Conservation (phyloP, 2,329 filamentous ascomycete genomes). For the Pseudocercospora pini-densiflorae region DNA sequence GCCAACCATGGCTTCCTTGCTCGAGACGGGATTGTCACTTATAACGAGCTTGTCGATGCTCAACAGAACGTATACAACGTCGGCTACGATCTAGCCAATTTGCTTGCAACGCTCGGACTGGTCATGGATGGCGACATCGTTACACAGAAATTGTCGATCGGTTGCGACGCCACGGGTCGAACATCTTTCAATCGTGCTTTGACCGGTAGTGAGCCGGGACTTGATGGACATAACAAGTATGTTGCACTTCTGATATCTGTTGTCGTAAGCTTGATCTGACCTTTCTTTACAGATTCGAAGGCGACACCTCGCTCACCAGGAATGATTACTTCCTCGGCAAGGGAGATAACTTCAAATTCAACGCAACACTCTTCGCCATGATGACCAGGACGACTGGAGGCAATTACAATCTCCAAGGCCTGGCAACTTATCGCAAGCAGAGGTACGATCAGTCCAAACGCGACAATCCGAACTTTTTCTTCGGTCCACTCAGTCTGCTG, state of each 20-base stretch:
- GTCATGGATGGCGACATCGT: conserved; percentile 48
- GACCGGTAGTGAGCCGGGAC: conserved; percentile 47
- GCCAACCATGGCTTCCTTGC: conserved; percentile 52
- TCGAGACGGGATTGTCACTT: conserved; percentile 49
- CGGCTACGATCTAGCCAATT: conserved; percentile 47
- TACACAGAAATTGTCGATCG: conserved; percentile 50
- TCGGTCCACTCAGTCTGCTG: conserved; percentile 46
- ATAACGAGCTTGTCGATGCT: conserved; percentile 51
- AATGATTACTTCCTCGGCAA: conserved; percentile 47
- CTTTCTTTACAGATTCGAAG: conserved; percentile 48
- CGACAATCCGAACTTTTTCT: conserved; percentile 50
- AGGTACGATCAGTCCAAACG: conserved; percentile 46
- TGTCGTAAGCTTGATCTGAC: conserved; percentile 32
- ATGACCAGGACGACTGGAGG: conserved; percentile 42
- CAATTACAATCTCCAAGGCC: conserved; percentile 45
- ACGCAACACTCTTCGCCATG: conserved; percentile 46
- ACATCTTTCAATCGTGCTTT: conserved; percentile 43
- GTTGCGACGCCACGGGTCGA: conserved; percentile 51
- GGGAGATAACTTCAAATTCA: conserved; percentile 47
- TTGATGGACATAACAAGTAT: conserved; percentile 52
- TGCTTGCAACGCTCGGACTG: conserved; percentile 48
- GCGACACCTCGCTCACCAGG: conserved; percentile 48
- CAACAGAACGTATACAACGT: conserved; percentile 54
- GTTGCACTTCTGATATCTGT: conserved; percentile 29
- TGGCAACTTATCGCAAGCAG: conserved; percentile 46